phyloP scores from a whole-genome alignment of 139 green algal species.

The Auxenochlorella pyrenoidosa region DNA sequence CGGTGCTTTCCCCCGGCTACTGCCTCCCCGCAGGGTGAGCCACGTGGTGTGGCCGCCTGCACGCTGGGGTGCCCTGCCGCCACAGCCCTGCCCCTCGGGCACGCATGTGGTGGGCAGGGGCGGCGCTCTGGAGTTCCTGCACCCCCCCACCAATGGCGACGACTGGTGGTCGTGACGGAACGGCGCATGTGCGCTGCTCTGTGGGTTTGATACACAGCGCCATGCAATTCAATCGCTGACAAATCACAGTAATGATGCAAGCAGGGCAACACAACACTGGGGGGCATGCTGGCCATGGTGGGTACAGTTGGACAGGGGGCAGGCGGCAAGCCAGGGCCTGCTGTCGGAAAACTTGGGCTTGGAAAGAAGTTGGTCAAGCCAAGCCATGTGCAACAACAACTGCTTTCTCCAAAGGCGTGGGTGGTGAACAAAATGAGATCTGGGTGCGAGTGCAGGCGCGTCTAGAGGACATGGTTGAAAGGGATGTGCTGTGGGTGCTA shows the following conservation, averaged over 20 bases:
- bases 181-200: too few species aligned
- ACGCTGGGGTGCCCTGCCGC: conserved; percentile 30
- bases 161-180: conserved; percentile 24
- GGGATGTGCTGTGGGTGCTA: too few species aligned
- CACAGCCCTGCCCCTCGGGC: conserved; percentile 6
- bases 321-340: too few species aligned
- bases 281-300: background rate
- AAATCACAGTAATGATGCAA: too few species aligned
- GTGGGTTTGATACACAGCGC: too few species aligned
- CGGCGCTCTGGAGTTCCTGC: conserved; percentile 1
- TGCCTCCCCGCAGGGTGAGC: conserved; percentile 28
- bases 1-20: background rate
- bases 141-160: background rate
- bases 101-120: conserved; percentile 15
- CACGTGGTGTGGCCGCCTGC: conserved; percentile 73
- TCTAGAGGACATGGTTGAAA: too few species aligned
- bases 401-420: background rate
- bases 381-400: background rate
- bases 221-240: too few species aligned
- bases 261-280: background rate
- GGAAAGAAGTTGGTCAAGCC: background rate
- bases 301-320: too few species aligned
- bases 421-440: background rate
- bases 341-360: background rate
- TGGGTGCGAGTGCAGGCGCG: background rate